Base-by-base conservation (phyloP, 1,139 yeast genomes). In the Debaryomycetaceae sp. region DNA sequence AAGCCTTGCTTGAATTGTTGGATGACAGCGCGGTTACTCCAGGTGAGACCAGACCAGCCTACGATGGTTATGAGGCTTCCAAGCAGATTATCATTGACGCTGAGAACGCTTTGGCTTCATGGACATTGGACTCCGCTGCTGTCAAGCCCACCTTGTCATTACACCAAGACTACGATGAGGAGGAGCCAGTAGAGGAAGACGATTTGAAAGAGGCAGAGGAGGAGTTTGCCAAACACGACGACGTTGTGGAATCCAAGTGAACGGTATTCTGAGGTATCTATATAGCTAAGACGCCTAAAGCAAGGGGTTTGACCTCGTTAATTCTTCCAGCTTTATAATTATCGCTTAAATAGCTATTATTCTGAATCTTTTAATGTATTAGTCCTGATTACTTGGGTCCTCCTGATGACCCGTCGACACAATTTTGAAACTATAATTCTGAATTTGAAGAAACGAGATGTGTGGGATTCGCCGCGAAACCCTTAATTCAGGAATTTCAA, bases 1-100 rank as follows among this genome's bases (percentile, higher is more conserved):
- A 91, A 80, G 97, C 97, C 42, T 76, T 93, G 53, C 81, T 93
- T 66, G 98, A 93, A 77, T 83, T 93, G 66, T 81, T 93, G 66
- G 98, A 93, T 68, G 98, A 91, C 70, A 76, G 95, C 56, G 95
- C 98, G 51, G 97, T 93, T 55, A 91, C 98, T 54, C 99, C 99
- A 54, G 99, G 99, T 76, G 99, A 93, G 78, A 88, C 97, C 51
- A 89, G 98, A 77, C 95, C 97, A 38, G 95, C 96, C 50, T 93
- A 93, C 70, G 98, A 93, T 64, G 98, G 99, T 57, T 91, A 90
- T 71, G 98, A 93, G 67, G 96, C 97, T 46, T 87, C 97, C 49
- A 91, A 91, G 80, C 98, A 93, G 78, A 90, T 93, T 71, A 89
- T 93, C 62, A 87, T 90, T 63, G 99, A 93, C 69, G 95, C 96